Evolutionary conservation across 495 filamentous ascomycete genomes (phyloP).

Genomic region (Aspergillus biplanus): DNA sequence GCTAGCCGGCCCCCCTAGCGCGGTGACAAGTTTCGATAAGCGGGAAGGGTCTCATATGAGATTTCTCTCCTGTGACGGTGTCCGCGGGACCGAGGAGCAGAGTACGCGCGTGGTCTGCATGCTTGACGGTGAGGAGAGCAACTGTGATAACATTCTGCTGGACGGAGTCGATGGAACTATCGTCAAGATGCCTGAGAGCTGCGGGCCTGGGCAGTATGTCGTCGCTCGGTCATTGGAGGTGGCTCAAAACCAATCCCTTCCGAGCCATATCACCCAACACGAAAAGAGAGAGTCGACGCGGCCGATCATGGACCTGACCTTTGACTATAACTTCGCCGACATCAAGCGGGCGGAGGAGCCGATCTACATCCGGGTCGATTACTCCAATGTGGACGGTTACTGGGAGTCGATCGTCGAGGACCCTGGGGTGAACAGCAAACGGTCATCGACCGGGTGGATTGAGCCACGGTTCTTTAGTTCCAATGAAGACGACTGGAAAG

Average conservation of each 20-base stretch:
- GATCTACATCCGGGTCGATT: conserved; percentile 4
- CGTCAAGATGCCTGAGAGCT: conserved; percentile 9
- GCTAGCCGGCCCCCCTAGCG: not conserved
- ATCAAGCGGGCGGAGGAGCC: not conserved
- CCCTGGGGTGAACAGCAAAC: not conserved
- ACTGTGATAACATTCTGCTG: conserved; percentile 3
- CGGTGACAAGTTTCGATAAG: not conserved
- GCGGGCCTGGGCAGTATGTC: conserved; percentile 9
- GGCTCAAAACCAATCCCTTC: not conserved
- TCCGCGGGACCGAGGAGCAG: not conserved
- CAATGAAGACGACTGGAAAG: not conserved
- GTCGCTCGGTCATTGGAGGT: not conserved
- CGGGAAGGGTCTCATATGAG: not conserved
- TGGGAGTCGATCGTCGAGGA: not conserved
- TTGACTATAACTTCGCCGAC: not conserved
- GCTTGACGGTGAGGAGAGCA: not conserved
- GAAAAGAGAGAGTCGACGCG: not conserved
- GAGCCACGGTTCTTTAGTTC: not conserved
- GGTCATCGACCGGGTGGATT: not conserved
- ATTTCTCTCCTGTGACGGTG: not conserved
- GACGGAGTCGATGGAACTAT: conserved; percentile 4
- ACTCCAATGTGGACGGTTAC: not conserved
- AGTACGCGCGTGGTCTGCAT: not conserved
- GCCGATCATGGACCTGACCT: not conserved
- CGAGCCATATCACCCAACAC: not conserved